Conservation (phyloP, 345 rosid species). For the Pseudoturritis turrita region DNA sequence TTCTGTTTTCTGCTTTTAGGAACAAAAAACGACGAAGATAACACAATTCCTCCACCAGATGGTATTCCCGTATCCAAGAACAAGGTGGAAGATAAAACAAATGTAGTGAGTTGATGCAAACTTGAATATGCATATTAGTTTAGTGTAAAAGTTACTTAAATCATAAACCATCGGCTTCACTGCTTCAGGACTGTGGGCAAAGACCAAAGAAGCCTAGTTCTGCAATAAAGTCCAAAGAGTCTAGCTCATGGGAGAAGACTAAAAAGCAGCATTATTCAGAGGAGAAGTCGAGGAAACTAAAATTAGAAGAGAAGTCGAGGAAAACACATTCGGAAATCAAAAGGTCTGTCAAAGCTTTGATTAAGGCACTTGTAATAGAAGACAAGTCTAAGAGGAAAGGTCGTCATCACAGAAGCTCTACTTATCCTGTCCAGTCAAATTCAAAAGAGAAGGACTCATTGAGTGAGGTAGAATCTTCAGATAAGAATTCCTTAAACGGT, state of each 20-base stretch:
- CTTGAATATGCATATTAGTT: not conserved
- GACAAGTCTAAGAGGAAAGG: constrained; percentile 57
- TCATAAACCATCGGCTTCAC: not conserved
- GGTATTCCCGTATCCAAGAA: not conserved
- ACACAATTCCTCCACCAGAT: not conserved
- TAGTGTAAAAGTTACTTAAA: not conserved
- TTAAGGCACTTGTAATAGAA: constrained; percentile 54
- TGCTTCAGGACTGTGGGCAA: constrained; percentile 15
- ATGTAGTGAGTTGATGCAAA: constrained; percentile 18
- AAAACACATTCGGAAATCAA: constrained; percentile 33
- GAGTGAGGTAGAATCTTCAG: constrained; percentile 22
- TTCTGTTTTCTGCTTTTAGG: constrained; percentile 21
- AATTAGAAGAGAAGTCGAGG: constrained; percentile 39
- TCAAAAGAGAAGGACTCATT: constrained; percentile 24
- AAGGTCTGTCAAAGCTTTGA: constrained; percentile 49
- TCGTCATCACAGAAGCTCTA: constrained; percentile 44
- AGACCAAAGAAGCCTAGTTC: constrained; percentile 23
- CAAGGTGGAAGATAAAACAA: constrained; percentile 20
- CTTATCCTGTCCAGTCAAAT: constrained; percentile 38
- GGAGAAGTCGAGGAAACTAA: constrained; percentile 22
- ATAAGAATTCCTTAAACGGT: constrained; percentile 20
- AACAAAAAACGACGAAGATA: constrained; percentile 17
- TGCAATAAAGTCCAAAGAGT: constrained; percentile 10
- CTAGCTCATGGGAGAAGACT: constrained; percentile 19
- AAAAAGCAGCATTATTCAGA: constrained; percentile 20